A percentile compares a stretch with the other conserved stretches of the same genome.
These are phyloP conservation scores for Artemisia argyi DNA, from an alignment of 129 eudicot genomes.

Conservation along the genomic window DNA sequence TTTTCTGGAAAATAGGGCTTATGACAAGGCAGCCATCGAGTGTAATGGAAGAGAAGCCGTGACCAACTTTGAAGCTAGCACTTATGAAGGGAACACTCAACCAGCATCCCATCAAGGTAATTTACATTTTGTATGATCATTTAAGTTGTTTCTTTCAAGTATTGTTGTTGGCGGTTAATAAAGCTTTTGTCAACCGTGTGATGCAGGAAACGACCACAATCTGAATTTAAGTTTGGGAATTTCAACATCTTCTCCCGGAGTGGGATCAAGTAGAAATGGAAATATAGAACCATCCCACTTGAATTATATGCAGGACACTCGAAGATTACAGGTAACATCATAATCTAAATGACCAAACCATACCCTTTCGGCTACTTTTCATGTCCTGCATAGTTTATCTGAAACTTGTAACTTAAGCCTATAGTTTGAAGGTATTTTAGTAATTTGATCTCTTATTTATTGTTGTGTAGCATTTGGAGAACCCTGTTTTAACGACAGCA, in stretches of 20 bases:
- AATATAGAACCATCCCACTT: constrained; percentile 33
- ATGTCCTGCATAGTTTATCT: background rate
- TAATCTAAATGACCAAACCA: background rate
- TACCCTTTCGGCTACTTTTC: background rate
- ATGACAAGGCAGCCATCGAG: constrained; percentile 72
- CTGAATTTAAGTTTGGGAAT: constrained; percentile 72
- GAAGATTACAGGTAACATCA: constrained; percentile 40
- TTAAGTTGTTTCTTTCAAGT: background rate
- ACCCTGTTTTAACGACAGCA: constrained; percentile 35
- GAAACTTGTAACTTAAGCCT: background rate
- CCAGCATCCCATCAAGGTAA: constrained; percentile 36
- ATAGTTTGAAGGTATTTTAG: constrained; percentile 4
- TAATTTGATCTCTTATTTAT: constrained; percentile 9
- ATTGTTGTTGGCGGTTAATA: background rate
- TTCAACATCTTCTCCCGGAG: constrained; percentile 39
- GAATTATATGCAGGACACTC: constrained; percentile 31
- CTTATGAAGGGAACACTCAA: constrained; percentile 37
- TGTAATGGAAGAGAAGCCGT: constrained; percentile 75
- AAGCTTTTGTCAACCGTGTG: background rate
- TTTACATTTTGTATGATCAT: background rate
- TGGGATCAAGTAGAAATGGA: constrained; percentile 41
- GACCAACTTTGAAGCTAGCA: constrained; percentile 67
- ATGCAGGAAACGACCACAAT: constrained; percentile 47
- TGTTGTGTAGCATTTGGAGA: constrained; percentile 40
- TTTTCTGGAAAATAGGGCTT: constrained; percentile 59